These are phyloP conservation scores for Celoporthe dispersa DNA, from an alignment of 2,329 filamentous ascomycete genomes.

Conservation along the genomic window DNA sequence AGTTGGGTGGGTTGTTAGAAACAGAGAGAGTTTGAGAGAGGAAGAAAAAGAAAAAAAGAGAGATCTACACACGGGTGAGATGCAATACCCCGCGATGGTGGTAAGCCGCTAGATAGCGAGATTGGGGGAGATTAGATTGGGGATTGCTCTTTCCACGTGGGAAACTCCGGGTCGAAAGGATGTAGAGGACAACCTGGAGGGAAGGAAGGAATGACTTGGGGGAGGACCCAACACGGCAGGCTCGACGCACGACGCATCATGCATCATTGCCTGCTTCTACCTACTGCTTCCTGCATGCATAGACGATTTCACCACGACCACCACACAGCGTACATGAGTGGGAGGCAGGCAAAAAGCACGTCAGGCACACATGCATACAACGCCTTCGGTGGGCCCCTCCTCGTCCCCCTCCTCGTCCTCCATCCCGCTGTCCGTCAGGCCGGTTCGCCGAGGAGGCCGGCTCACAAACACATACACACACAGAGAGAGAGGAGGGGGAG, in stretches of 20 bases:
- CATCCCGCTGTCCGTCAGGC: background rate
- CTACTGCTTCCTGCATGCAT: background rate
- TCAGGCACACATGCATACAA: conserved; percentile 1
- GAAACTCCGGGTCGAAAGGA: background rate
- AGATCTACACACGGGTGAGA: background rate
- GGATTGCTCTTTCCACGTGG: conserved; percentile 6
- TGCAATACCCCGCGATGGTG: conserved; percentile 3
- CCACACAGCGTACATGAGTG: background rate
- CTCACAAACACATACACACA: too few species aligned
- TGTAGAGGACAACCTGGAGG: background rate
- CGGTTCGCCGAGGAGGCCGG: background rate
- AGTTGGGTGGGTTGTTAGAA: too few species aligned
- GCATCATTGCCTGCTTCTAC: background rate
- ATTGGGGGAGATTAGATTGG: background rate
- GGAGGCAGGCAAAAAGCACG: background rate
- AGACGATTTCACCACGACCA: background rate
- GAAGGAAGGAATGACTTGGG: background rate
- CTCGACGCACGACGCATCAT: background rate
- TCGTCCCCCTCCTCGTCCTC: background rate
- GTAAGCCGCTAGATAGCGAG: background rate
- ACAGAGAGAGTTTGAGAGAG: too few species aligned
- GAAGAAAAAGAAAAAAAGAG: background rate
- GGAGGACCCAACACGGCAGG: background rate
- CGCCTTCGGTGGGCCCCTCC: background rate
- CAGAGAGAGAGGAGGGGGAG: too few species aligned